Evolutionary conservation across 371 early-diverging fungal species (phyloP), one percentile per base, ranked within the genome.

Genomic region (Dinochytrium kinnereticum): DNA sequence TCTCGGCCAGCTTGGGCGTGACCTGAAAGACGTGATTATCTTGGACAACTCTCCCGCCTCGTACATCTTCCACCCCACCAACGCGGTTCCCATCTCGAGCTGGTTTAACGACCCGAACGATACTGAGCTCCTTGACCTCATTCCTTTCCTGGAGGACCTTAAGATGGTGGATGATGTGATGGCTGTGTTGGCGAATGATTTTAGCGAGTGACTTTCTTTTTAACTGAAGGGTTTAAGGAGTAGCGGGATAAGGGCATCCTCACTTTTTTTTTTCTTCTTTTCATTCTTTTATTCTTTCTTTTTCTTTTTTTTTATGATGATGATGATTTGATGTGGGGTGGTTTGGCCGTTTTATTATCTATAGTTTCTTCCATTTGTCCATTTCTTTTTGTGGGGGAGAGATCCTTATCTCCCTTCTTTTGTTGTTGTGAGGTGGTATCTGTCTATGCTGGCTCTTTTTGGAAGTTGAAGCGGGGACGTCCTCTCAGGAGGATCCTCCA

Each of bases 91-190:
- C 28, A 94, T 98, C 57, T 92, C 94, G 24, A 90, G 92, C 21
- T 98, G 98, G 98, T 95, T 96, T 79, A 94, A 94, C 76, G 97
- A 98, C 80, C 92, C 91, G 28, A 93, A 95, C 80, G 98, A 97
- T 79, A 93, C 95, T 33, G 97, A 96, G 84, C 85, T 98, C 74
- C 84, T 91, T 73, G 97, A 98, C 72, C 84, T 98, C 64, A 90
- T 96, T 53, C 95, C 95, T n/a, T 97, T 97, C 85, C 83, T 98
- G 73, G 92, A 93, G 75, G 97, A 96, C 70, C 82, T 98, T 76
- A 91, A 91, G 28, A 78, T 78, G 26, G 96, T 96, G 13, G 94
- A 94, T 68, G 90, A 98, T 80, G 97, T 97, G 64, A 74, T 66
- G 74, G 66, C 40, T 61, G 66, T 51, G 10, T 50, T 55, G 30